A percentile compares a stretch with the other conserved stretches of the same genome.
Conservation (phyloP, 2,329 filamentous ascomycete species). For the Diplodia sapinea region DNA sequence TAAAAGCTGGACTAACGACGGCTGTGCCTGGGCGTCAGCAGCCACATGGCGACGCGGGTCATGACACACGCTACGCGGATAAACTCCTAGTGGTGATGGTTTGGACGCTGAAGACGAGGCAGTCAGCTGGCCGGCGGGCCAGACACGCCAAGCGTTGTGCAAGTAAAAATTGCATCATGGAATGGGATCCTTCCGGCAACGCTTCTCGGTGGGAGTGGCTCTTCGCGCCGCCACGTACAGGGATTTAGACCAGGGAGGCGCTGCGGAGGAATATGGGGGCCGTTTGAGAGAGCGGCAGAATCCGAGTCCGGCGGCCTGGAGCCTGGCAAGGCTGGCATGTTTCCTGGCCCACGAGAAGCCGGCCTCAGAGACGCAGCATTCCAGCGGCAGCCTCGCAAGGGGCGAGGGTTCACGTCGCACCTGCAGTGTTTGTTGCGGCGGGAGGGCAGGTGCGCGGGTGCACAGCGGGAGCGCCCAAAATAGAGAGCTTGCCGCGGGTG, state of each 20-base stretch:
- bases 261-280: constrained; percentile 13
- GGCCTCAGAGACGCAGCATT: not conserved
- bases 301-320: not conserved
- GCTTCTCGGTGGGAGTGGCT: not conserved
- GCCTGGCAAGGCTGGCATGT: not conserved
- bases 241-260: not conserved
- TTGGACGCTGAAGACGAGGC: not conserved
- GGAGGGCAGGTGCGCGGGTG: not conserved
- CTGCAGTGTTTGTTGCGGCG: not conserved
- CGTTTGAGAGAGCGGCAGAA: constrained; percentile 2
- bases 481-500: not conserved
- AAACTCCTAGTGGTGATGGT: no score
- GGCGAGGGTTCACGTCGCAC: not conserved
- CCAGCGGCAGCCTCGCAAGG: not conserved
- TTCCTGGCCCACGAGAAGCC: not conserved
- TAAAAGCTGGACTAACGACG: not conserved
- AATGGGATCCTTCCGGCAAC: constrained; percentile 3
- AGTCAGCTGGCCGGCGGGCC: not conserved
- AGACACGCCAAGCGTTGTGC: not conserved
- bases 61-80: not conserved
- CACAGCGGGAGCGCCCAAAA: not conserved
- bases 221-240: not conserved
- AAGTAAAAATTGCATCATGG: constrained; percentile 1
- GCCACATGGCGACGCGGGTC: constrained; percentile 3
- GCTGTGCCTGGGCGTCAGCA: constrained; percentile 15